These are phyloP conservation scores for Martensiomyces pterosporus DNA, from an alignment of 192 early-diverging fungal species.

Conservation along the genomic window DNA sequence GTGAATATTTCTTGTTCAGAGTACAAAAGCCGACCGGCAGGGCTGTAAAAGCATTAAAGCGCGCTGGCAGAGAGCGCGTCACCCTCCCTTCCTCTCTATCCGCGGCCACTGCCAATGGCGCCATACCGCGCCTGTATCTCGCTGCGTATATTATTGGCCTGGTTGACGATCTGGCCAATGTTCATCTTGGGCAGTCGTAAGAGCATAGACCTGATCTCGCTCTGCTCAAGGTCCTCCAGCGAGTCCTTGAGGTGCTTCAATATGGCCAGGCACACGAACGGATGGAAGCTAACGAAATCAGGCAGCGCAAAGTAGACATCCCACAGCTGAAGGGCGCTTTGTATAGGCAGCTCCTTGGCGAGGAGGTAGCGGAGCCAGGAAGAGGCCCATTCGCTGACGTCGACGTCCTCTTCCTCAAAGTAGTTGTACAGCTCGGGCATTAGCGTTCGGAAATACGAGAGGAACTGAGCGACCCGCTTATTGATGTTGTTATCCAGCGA, in stretches of 20 bases:
- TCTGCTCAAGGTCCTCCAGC: slow-evolving; percentile 87
- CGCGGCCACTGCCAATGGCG: background rate
- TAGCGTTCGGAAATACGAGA: slow-evolving; percentile 76
- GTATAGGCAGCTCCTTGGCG: slow-evolving; percentile 77
- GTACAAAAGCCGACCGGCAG: too few relatives aligned
- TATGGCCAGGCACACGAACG: slow-evolving; percentile 85
- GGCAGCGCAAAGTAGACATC: slow-evolving; percentile 82
- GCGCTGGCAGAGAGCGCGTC: too few relatives aligned
- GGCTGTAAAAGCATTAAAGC: too few relatives aligned
- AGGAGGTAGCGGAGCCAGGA: slow-evolving; percentile 81
- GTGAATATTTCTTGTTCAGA: too few relatives aligned
- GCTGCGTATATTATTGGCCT: slow-evolving; percentile 66
- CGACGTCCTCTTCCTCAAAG: slow-evolving; percentile 94
- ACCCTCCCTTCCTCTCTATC: too few relatives aligned
- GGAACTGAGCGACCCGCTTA: slow-evolving; percentile 77
- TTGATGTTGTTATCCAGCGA: slow-evolving; percentile 60
- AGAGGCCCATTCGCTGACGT: slow-evolving; percentile 79
- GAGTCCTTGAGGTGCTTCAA: slow-evolving; percentile 68
- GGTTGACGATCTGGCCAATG: slow-evolving; percentile 63
- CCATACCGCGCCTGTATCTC: slow-evolving; percentile 62
- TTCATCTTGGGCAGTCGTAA: slow-evolving; percentile 72
- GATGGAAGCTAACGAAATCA: slow-evolving; percentile 74
- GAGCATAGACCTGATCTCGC: slow-evolving; percentile 81
- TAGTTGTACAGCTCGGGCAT: slow-evolving; percentile 88
- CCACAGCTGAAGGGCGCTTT: slow-evolving; percentile 77